Evolutionary conservation across 257 asterid species (phyloP).

Genomic region (Nicotiana undulata): DNA sequence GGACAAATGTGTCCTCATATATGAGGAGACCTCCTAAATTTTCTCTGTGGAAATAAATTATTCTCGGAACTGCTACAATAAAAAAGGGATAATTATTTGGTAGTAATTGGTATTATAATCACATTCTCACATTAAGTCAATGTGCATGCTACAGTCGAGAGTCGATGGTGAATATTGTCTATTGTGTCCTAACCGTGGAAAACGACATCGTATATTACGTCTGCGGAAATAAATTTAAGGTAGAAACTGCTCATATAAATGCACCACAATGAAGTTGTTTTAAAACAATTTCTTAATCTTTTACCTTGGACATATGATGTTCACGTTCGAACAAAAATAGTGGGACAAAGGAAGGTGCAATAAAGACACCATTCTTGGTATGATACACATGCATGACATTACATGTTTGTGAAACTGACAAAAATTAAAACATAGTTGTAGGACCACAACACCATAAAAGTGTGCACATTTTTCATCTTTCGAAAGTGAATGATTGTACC

Average conservation of each 20-base stretch:
- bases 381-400: neutral
- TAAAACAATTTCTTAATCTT: neutral
- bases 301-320: neutral
- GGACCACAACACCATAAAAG: constrained; percentile 2
- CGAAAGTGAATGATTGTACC: neutral
- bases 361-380: neutral
- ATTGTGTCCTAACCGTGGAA: neutral
- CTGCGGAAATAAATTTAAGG: neutral
- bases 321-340: neutral
- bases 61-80: neutral
- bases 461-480: neutral
- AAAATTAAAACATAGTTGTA: neutral
- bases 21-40: neutral
- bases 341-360: neutral
- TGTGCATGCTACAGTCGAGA: neutral
- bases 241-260: neutral
- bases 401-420: neutral
- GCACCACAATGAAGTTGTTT: neutral
- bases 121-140: neutral
- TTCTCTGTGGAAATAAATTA: neutral
- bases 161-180: neutral
- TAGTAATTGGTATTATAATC: neutral
- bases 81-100: neutral
- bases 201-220: neutral
- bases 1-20: neutral